A percentile compares a stretch with the other conserved stretches of the same genome.
phyloP scores from a whole-genome alignment of 2,329 filamentous ascomycete genomes.

The Cordyceps fumosorosea region DNA sequence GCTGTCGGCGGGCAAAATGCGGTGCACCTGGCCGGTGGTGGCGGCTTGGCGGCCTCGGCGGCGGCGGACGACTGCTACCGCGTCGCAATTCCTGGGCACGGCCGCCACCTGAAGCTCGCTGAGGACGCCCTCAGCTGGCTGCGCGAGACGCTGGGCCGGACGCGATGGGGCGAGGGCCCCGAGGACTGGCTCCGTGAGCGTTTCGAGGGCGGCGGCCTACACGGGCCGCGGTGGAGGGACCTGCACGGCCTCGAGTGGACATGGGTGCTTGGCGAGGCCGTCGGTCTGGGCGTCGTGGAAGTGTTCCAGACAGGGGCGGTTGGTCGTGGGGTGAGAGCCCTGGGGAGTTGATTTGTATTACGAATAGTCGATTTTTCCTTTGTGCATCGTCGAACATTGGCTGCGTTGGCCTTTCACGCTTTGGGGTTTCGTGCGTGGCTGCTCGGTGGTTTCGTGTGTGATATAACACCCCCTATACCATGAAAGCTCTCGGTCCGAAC shows the following conservation, averaged over 20 bases:
- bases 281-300: conserved; percentile 64
- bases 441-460: not conserved
- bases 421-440: not conserved
- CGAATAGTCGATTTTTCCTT: not conserved
- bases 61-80: conserved; percentile 33
- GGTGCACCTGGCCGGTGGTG: conserved; percentile 53
- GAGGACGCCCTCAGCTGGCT: conserved; percentile 56
- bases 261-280: conserved; percentile 64
- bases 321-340: conserved; percentile 55
- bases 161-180: conserved; percentile 56
- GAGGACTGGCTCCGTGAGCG: conserved; percentile 56
- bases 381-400: not conserved
- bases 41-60: conserved; percentile 23
- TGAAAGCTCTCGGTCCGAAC: not conserved
- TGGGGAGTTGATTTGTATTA: conserved; percentile 23
- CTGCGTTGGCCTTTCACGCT: not conserved
- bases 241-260: conserved; percentile 65
- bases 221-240: conserved; percentile 51
- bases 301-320: conserved; percentile 69
- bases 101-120: conserved; percentile 60
- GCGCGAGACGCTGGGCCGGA: conserved; percentile 49
- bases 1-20: conserved; percentile 64
- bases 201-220: conserved; percentile 58
- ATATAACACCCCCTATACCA: conserved; percentile 7
- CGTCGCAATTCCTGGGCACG: conserved; percentile 61